Conservation (phyloP, 805 yeast genomes). For the Metschnikowia gruessii region DNA sequence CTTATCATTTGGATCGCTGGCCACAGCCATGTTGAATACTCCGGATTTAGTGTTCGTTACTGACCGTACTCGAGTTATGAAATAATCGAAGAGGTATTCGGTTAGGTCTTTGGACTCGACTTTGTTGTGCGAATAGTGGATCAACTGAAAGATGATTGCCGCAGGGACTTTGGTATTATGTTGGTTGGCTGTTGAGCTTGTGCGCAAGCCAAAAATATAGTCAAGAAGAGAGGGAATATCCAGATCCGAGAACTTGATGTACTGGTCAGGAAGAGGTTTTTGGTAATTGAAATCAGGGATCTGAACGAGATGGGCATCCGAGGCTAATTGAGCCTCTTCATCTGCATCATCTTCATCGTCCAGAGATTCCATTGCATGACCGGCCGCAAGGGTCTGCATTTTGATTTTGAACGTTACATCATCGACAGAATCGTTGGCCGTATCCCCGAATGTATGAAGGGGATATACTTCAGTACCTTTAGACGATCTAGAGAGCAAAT, state of each 20-base stretch:
- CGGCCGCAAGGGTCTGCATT: conserved; percentile 31
- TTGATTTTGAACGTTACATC: conserved; percentile 34
- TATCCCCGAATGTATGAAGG: conserved; percentile 17
- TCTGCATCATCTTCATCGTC: conserved; percentile 26
- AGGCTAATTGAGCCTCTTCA: conserved; percentile 24
- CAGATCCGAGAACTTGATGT: conserved; percentile 56
- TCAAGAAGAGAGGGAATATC: conserved; percentile 51
- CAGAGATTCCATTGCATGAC: conserved; percentile 21
- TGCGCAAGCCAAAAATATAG: conserved; percentile 46
- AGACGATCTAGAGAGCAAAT: conserved; percentile 22
- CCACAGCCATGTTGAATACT: conserved; percentile 43
- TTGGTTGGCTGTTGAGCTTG: conserved; percentile 34
- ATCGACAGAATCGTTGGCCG: conserved; percentile 30
- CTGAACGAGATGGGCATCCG: conserved; percentile 29
- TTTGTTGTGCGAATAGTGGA: conserved; percentile 63
- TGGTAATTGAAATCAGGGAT: conserved; percentile 53
- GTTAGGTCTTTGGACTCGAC: conserved; percentile 55
- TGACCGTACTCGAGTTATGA: conserved; percentile 58
- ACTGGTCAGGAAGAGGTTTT: conserved; percentile 55
- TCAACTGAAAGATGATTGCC: conserved; percentile 62
- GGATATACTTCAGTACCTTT: conserved; percentile 14
- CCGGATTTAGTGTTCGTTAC: conserved; percentile 61
- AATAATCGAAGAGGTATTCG: conserved; percentile 56
- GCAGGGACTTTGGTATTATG: conserved; percentile 62
- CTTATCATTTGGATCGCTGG: conserved; percentile 16